Base-by-base conservation (phyloP, 345 rosid species). In the Erysimum cheiranthoides region DNA sequence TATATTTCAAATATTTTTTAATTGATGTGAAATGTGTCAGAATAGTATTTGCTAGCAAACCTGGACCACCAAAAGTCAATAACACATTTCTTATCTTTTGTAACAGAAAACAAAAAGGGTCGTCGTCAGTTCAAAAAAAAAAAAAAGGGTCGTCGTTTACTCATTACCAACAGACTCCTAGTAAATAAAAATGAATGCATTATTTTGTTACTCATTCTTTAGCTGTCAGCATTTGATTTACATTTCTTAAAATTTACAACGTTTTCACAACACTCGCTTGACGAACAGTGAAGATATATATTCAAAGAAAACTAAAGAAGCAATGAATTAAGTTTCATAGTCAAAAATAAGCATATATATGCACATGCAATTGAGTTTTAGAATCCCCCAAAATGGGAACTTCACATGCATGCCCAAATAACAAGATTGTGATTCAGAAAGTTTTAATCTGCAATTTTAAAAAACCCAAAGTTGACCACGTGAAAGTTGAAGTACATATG, bases 351-450 rank as follows among this genome's bases (percentile, higher is more conserved):
- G 25, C 45, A 64, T 18, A 42, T 27, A 73, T 3, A 31, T 16
- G 59, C 73, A 74, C 67, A 66, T 59, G 73, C 53, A 75, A 14
- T 39, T 14, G 61, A 50, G 53, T 28, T 54, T 8, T 58, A 68
- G 4, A 18, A 60, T 40, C 63, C 69, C 51, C 67, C 25, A 47
- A 27, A 57, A 46, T 36, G 68, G 73, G 68, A 68, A 66, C n/a
- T 75, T 31, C 79, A 76, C 75, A 62, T 76, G 80, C 80, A 76
- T 35, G 71, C 42, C 31, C 42, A 35, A 61, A 36, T 52, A 39
- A 51, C 56, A 50, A 60, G 46, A 25, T 5, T 61, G n/a, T 43
- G 74, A 40, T 7, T 52, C 10, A 3, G 34, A 10, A 59, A 36
- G 13, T 4, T 50, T n/a, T 21, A 16, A 9, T 27, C 45, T 52